phyloP scores from a whole-genome alignment of 371 early-diverging fungal species.

The Rhizopus stolonifer region DNA sequence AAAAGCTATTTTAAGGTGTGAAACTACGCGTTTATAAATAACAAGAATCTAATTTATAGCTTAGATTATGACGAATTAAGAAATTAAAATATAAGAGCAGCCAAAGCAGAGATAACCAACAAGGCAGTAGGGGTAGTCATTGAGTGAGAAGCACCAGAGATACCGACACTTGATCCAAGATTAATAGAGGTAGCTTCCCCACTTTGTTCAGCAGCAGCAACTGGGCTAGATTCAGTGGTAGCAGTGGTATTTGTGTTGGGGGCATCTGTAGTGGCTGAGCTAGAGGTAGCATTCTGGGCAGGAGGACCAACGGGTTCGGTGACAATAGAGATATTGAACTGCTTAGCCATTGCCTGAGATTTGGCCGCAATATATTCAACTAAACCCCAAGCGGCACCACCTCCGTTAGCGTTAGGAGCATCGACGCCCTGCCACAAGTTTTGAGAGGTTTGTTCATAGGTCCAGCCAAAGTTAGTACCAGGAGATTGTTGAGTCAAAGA shows the following conservation, averaged over 20 bases:
- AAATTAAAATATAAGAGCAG: conserved; percentile 4
- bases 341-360: conserved; percentile 29
- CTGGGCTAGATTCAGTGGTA: neutral
- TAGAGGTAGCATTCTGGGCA: conserved; percentile 5
- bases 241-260: conserved; percentile 22
- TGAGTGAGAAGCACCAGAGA: conserved; percentile 9
- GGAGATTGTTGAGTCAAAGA: conserved; percentile 49
- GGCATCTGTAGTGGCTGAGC: neutral
- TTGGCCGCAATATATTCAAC: conserved; percentile 36
- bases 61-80: too few relatives aligned
- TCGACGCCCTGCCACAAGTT: conserved; percentile 43
- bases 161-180: neutral
- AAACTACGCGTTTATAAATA: too few relatives aligned
- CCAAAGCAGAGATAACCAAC: conserved; percentile 15
- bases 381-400: conserved; percentile 51
- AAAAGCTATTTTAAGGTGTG: too few relatives aligned
- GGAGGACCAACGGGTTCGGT: conserved; percentile 47
- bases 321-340: conserved; percentile 44
- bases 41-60: too few relatives aligned
- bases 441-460: conserved; percentile 35
- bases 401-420: conserved; percentile 37
- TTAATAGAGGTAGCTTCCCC: conserved; percentile 7
- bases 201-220: conserved; percentile 13
- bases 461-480: conserved; percentile 58
- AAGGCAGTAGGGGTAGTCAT: conserved; percentile 12